These are phyloP conservation scores for Scheffersomyces coipomensis DNA, from an alignment of 805 yeast genomes.

Conservation along the genomic window DNA sequence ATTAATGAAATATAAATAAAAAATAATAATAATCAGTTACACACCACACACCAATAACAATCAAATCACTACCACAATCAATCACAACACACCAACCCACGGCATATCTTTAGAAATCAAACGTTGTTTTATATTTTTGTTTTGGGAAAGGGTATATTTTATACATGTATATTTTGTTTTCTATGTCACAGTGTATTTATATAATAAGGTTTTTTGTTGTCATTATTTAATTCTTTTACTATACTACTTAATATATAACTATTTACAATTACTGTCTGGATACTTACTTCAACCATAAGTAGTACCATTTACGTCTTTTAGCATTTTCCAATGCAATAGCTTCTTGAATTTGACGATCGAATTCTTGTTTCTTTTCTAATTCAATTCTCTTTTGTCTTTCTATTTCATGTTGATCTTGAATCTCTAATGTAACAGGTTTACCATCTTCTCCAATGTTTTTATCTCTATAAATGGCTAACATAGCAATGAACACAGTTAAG, in stretches of 20 bases:
- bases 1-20: too few species aligned
- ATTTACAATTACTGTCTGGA: not conserved
- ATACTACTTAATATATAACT: not conserved
- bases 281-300: constrained; percentile 43
- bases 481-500: constrained; percentile 43
- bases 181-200: not conserved
- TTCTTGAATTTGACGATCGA: constrained; percentile 12
- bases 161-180: not conserved
- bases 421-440: constrained; percentile 36
- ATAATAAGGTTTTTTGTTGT: not conserved
- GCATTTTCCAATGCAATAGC: constrained; percentile 9
- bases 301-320: constrained; percentile 45
- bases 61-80: too few species aligned
- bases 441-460: constrained; percentile 46
- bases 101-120: too few species aligned
- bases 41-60: too few species aligned
- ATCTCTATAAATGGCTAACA: constrained; percentile 57
- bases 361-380: constrained; percentile 13
- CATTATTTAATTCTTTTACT: constrained; percentile 1
- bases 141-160: not conserved
- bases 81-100: too few species aligned
- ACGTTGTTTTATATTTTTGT: too few species aligned
- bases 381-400: constrained; percentile 20
- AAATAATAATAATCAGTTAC: too few species aligned
- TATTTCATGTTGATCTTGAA: constrained; percentile 36